Percentiles rank a stretch among this genome's conserved stretches.
Evolutionary conservation across 371 early-diverging fungal species (phyloP).

Genomic region (Saksenaea vasiformis): DNA sequence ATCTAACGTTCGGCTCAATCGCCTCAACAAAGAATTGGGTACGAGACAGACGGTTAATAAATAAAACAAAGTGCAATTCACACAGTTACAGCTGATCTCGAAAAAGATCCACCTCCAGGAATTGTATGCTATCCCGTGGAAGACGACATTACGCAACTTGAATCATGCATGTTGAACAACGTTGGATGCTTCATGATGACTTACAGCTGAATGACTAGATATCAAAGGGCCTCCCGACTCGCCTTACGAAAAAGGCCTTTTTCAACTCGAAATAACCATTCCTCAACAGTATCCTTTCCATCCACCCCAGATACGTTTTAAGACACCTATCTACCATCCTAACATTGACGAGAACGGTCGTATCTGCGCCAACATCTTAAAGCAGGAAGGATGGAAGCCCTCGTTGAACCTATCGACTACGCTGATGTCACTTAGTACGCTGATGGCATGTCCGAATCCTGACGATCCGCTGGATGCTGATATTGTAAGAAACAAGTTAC

Average conservation of each 20-base stretch:
- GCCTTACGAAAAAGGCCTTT: conserved; percentile 54
- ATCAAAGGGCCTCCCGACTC: conserved; percentile 57
- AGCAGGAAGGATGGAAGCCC: conserved; percentile 56
- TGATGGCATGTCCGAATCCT: conserved; percentile 58
- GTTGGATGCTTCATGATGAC: not conserved
- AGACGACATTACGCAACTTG: conserved; percentile 38
- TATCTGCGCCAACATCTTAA: conserved; percentile 59
- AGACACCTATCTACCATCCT: conserved; percentile 56
- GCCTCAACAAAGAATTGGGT: conserved; percentile 27
- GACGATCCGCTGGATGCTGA: conserved; percentile 59
- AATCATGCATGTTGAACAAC: conserved; percentile 37
- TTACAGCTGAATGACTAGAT: conserved; percentile 16
- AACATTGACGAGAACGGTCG: conserved; percentile 56
- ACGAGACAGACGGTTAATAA: not conserved
- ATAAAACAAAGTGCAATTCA: not conserved
- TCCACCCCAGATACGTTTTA: conserved; percentile 55
- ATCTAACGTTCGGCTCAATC: conserved; percentile 15
- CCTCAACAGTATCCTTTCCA: conserved; percentile 51
- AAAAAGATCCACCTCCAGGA: conserved; percentile 53
- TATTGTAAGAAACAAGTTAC: conserved; percentile 32
- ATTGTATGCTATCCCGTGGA: conserved; percentile 52
- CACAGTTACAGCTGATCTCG: conserved; percentile 28
- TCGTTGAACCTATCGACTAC: conserved; percentile 46
- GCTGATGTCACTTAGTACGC: conserved; percentile 36
- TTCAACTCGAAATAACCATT: conserved; percentile 45